Evolutionary conservation across 352 stramenopile genomes (phyloP).

Genomic region (Pythium vanterpoolii): DNA sequence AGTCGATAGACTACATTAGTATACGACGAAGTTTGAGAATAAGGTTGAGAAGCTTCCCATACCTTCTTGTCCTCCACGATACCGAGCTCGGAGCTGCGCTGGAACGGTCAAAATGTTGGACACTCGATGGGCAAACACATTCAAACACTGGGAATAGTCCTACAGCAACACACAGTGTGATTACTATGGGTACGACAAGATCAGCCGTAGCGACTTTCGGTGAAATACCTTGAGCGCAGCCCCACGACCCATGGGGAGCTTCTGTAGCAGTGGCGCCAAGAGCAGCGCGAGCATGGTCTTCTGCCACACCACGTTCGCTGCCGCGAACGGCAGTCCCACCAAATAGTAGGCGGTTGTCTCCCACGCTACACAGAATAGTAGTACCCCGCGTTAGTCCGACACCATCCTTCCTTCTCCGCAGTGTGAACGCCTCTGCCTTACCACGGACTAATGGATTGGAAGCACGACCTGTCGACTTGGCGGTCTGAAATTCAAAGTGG

Average conservation of each 20-base stretch:
- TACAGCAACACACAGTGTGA: not conserved
- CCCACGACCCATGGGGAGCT: constrained; percentile 3
- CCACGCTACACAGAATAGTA: not conserved
- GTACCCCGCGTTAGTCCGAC: not conserved
- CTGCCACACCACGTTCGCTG: not conserved
- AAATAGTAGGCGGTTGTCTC: not conserved
- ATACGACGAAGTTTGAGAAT: no score
- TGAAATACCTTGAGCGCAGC: constrained; percentile 1
- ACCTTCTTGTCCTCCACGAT: constrained; percentile 1
- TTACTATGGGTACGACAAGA: not conserved
- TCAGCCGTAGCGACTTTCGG: not conserved
- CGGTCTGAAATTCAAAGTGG: not conserved
- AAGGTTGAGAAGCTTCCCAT: not conserved
- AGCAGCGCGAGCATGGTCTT: not conserved
- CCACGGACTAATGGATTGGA: not conserved
- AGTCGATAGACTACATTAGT: not conserved
- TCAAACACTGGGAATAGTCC: constrained; percentile 19
- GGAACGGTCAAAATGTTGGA: constrained; percentile 1
- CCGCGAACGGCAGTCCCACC: constrained; percentile 1
- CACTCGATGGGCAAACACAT: constrained; percentile 1
- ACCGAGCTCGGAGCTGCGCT: constrained; percentile 3
- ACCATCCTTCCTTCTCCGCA: not conserved
- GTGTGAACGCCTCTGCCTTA: not conserved
- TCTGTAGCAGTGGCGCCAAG: not conserved
- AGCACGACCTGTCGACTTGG: not conserved